Percentiles rank a stretch among this genome's conserved stretches.
Evolutionary conservation across 345 rosid species (phyloP).

Genomic region (Salix brachista): DNA sequence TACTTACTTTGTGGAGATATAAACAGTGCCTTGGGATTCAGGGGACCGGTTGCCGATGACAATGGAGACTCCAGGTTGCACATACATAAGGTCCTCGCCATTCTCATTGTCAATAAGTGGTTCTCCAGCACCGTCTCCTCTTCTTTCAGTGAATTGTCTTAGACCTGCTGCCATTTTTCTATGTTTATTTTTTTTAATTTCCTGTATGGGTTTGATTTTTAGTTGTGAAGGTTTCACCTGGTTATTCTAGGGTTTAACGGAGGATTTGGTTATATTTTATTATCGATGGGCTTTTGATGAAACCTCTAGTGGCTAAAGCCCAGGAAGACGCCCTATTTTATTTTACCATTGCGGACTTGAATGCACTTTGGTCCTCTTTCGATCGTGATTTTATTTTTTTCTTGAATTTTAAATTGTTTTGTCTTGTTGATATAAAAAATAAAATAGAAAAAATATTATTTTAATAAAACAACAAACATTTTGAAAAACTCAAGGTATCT

Average conservation of each 20-base stretch:
- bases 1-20: constrained; percentile 63
- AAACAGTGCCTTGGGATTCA: constrained; percentile 81
- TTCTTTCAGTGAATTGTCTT: constrained; percentile 52
- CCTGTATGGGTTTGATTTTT: background rate
- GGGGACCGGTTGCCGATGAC: constrained; percentile 58
- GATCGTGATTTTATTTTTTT: no score
- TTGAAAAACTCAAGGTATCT: no score
- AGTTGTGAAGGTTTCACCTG: background rate
- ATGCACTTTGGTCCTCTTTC: no score
- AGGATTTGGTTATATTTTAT: background rate
- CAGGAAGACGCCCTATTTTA: background rate
- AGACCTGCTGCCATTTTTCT: constrained; percentile 63
- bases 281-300: background rate
- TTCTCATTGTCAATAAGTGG: constrained; percentile 54
- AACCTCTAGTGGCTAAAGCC: background rate
- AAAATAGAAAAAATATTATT: no score
- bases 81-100: constrained; percentile 80
- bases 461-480: no score
- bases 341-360: no score
- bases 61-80: constrained; percentile 67
- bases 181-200: background rate
- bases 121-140: constrained; percentile 50
- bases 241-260: background rate
- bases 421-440: no score
- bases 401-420: no score